Conservation (phyloP, 176 grass and related monocot genomes). For the Musa beccarii region DNA sequence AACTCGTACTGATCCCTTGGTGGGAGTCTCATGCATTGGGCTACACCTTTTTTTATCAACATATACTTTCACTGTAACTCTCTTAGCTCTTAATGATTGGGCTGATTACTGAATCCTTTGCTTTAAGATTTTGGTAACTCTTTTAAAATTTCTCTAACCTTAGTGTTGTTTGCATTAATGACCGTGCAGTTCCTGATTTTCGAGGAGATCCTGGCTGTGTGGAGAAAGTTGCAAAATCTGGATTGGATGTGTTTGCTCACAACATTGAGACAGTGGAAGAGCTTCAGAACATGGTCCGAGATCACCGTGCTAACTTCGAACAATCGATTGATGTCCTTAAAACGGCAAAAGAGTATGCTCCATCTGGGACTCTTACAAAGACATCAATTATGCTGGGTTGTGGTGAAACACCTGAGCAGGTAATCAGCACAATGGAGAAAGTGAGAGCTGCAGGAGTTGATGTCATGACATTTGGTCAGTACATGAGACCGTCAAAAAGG, state of each 20-base stretch:
- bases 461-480: constrained; percentile 97
- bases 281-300: constrained; percentile 66
- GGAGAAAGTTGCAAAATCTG: constrained; percentile 75
- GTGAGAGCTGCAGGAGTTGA: constrained; percentile 83
- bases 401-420: constrained; percentile 78
- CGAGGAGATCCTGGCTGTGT: constrained; percentile 69
- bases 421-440: constrained; percentile 91
- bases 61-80: no score
- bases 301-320: constrained; percentile 82
- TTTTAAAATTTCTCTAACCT: not conserved
- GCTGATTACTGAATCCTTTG: not conserved
- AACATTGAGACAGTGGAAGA: constrained; percentile 99
- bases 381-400: constrained; percentile 94
- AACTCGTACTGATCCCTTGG: no score
- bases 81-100: not conserved
- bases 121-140: not conserved
- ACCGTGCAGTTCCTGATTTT: constrained; percentile 82
- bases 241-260: constrained; percentile 93
- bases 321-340: constrained; percentile 90
- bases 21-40: no score
- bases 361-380: constrained; percentile 81
- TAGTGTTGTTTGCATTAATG: not conserved
- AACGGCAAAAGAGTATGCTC: constrained; percentile 90
- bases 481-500: constrained; percentile 94
- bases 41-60: no score